A percentile compares a stretch with the other conserved stretches of the same genome.
phyloP scores from a whole-genome alignment of 2,329 filamentous ascomycete genomes.

The Xylariaceae sp. region DNA sequence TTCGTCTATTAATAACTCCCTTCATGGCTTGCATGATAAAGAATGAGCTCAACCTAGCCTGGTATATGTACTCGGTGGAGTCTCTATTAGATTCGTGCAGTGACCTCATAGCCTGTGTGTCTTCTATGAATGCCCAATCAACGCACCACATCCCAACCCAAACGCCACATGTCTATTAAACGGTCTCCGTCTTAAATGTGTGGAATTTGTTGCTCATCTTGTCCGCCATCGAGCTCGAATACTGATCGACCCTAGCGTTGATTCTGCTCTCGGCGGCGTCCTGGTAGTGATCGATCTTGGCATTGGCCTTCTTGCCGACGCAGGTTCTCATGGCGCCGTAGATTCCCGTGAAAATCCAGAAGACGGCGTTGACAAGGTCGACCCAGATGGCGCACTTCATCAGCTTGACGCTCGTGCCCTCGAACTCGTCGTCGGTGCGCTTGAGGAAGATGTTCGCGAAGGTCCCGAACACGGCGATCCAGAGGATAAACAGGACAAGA shows the following conservation, averaged over 20 bases:
- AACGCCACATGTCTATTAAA: slow-evolving; percentile 1
- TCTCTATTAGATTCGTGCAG: neutral
- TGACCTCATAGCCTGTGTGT: neutral
- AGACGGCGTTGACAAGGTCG: slow-evolving; percentile 65
- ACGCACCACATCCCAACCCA: neutral
- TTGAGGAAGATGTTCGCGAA: slow-evolving; percentile 73
- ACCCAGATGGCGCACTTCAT: slow-evolving; percentile 78
- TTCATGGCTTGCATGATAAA: neutral
- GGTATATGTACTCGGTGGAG: too few relatives aligned
- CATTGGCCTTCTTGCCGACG: slow-evolving; percentile 40
- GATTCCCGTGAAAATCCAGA: slow-evolving; percentile 61
- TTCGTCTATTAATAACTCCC: slow-evolving; percentile 9
- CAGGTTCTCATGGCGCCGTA: slow-evolving; percentile 49
- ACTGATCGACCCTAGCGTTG: slow-evolving; percentile 18
- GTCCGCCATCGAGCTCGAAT: slow-evolving; percentile 5
- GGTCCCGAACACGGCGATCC: slow-evolving; percentile 71
- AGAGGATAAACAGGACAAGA: slow-evolving; percentile 49
- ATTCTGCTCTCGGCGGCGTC: slow-evolving; percentile 15
- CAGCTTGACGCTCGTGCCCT: slow-evolving; percentile 44
- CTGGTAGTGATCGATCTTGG: slow-evolving; percentile 26
- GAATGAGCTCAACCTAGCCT: slow-evolving; percentile 1
- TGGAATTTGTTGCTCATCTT: slow-evolving; percentile 20
- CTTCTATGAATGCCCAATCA: neutral
- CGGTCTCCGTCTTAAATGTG: slow-evolving; percentile 9
- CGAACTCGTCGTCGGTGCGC: slow-evolving; percentile 53